Base-by-base conservation (phyloP, 2,329 filamentous ascomycete genomes). In the Colletotrichum echinochloae region DNA sequence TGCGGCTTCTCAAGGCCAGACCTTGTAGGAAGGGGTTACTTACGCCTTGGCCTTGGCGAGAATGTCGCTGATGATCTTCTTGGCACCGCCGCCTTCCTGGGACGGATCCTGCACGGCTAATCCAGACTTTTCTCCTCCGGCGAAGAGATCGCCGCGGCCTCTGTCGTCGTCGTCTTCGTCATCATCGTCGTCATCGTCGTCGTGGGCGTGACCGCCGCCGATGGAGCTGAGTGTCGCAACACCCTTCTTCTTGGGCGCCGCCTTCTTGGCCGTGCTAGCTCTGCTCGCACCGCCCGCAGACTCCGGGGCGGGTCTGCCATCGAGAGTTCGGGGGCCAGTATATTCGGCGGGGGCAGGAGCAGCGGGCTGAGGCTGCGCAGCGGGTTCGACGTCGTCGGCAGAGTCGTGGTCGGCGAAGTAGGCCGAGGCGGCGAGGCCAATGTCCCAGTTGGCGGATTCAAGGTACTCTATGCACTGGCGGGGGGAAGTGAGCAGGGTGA, bases 41-140 rank as follows among this genome's bases (percentile, higher is more conserved):
- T 78, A 91, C 90, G 85, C 86, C 79, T 84, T 86, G 1, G 90
- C 90, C 76, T 91, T 90, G 75, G 88, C 86, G 12, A 92, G 79
- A 69, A 92, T 89, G 72, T 91, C 89, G 65, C 86, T 87, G 73
- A 92, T 87, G 67, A 91, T 82, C 74, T 85, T 87, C 75, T 83
- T 83, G 0, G 87, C 82, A 49, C 87, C 65, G 37, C 72, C 86
- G 2, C 79, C 79, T 52, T 80, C 80, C 60, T 84, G 80, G 5
- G 78, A 77, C 1, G 90, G 90, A 74, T 92, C 90, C 76, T 92
- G 89, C 30, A 92, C 88, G 28, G 90, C 90, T 55, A 92, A 80
- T 0, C 89, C 90, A 37, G 93, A 95, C 85, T 96, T 96, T 82
- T 95, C 94, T 41, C 94, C 94, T 61, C 94, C 94, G 26, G 94